Conservation (phyloP, 2,329 filamentous ascomycete genomes). For the Fusarium graminum region DNA sequence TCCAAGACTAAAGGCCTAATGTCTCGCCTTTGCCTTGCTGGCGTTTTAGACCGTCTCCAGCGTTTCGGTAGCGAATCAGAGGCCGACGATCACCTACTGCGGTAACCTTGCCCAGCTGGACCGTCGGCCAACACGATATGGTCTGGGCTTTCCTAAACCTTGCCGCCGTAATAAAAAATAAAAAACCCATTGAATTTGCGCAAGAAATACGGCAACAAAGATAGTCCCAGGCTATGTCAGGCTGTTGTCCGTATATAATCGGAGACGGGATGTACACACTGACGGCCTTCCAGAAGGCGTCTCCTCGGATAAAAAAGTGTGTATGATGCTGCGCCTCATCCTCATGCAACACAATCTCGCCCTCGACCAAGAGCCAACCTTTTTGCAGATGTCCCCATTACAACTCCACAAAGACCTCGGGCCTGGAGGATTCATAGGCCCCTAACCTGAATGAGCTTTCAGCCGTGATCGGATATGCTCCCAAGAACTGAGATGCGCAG, state of each 20-base stretch:
- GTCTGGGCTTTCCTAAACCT: conserved; percentile 22
- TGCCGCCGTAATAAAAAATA: conserved; percentile 5
- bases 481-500: conserved; percentile 38
- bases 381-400: conserved; percentile 3
- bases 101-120: conserved; percentile 52
- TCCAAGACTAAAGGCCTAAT: conserved; percentile 28
- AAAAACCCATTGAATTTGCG: not conserved
- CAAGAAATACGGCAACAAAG: not conserved
- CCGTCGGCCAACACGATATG: conserved; percentile 10
- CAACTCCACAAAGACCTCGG: conserved; percentile 12
- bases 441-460: conserved; percentile 31
- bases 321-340: conserved; percentile 44
- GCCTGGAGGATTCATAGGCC: conserved; percentile 18
- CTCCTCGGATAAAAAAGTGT: conserved; percentile 21
- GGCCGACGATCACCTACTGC: conserved; percentile 31
- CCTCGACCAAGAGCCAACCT: conserved; percentile 10
- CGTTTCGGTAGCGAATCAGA: conserved; percentile 54
- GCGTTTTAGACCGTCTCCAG: conserved; percentile 45
- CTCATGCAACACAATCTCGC: conserved; percentile 45
- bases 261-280: conserved; percentile 1
- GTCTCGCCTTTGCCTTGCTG: conserved; percentile 41
- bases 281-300: conserved; percentile 43
- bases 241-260: conserved; percentile 7
- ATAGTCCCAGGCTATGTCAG: not conserved
- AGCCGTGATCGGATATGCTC: conserved; percentile 41